These are phyloP conservation scores for Penicillium fimorum DNA, from an alignment of 495 filamentous ascomycete genomes.

Conservation along the genomic window DNA sequence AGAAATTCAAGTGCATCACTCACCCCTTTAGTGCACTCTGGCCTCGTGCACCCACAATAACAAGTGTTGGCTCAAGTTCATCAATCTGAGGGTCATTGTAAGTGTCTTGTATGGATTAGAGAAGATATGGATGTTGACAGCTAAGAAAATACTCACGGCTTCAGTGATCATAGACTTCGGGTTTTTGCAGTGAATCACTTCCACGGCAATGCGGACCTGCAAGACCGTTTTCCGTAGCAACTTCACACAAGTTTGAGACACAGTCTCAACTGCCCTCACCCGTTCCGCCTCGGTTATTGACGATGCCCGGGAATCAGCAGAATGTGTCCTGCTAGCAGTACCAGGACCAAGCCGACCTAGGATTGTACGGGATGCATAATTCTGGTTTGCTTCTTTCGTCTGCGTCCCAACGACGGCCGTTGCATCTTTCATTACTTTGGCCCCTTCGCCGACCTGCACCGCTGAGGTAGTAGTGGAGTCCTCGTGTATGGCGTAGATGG, in stretches of 20 bases:
- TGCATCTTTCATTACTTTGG: constrained; percentile 69
- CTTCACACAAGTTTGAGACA: constrained; percentile 76
- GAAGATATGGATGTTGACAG: neutral
- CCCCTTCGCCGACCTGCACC: constrained; percentile 56
- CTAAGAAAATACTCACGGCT: constrained; percentile 51
- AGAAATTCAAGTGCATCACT: constrained; percentile 26
- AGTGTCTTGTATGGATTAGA: constrained; percentile 10
- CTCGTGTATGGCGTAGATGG: constrained; percentile 88
- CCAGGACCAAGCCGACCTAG: constrained; percentile 37
- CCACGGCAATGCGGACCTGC: constrained; percentile 87
- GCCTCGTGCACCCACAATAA: constrained; percentile 86
- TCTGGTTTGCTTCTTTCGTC: constrained; percentile 42
- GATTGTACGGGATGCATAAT: constrained; percentile 33
- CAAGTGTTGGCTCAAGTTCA: constrained; percentile 84
- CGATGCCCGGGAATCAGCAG: constrained; percentile 42
- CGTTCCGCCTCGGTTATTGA: constrained; percentile 74
- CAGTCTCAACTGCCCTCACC: constrained; percentile 67
- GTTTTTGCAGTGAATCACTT: constrained; percentile 97
- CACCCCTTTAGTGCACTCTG: constrained; percentile 91
- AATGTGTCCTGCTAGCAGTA: constrained; percentile 43
- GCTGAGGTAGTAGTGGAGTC: constrained; percentile 50
- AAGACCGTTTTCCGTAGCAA: constrained; percentile 84
- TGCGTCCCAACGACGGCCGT: constrained; percentile 56
- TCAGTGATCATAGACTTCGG: constrained; percentile 82
- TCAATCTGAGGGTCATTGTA: constrained; percentile 63